Conservation (phyloP, 352 stramenopile genomes). For the Globisporangium emineosum region DNA sequence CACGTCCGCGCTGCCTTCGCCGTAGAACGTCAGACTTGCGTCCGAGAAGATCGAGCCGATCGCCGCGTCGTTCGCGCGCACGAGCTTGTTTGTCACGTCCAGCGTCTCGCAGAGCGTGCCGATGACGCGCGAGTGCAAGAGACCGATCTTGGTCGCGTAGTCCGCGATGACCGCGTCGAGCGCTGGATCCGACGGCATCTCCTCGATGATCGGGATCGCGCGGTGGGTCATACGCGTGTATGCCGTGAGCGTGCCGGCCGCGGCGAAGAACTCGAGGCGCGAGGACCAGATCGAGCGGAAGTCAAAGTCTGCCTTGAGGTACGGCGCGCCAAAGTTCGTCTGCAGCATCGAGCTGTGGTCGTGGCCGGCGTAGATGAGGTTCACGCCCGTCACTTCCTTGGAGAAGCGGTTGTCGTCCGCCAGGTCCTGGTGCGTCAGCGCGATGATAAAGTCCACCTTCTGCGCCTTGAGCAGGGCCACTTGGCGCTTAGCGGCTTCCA, state of each 20-base stretch:
- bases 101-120: too few relatives aligned
- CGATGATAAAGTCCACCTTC: constrained; percentile 67
- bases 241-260: constrained; percentile 22
- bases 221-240: constrained; percentile 51
- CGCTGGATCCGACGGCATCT: constrained; percentile 43
- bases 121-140: too few relatives aligned
- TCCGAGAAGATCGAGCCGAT: too few relatives aligned
- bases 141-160: too few relatives aligned
- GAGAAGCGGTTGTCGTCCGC: constrained; percentile 66
- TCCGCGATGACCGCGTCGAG: constrained; percentile 51
- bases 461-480: constrained; percentile 38
- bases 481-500: constrained; percentile 49
- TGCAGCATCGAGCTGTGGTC: constrained; percentile 73
- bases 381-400: constrained; percentile 57
- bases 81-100: too few relatives aligned
- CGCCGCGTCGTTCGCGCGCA: too few relatives aligned
- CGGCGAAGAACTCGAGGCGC: constrained; percentile 54
- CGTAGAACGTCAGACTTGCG: too few relatives aligned
- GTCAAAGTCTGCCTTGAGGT: constrained; percentile 72
- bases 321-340: constrained; percentile 60
- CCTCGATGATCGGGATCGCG: constrained; percentile 51
- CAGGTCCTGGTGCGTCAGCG: constrained; percentile 67
- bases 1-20: too few relatives aligned
- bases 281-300: constrained; percentile 71
- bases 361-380: constrained; percentile 68